Evolutionary conservation across 2,329 filamentous ascomycete genomes (phyloP).

Genomic region (Leptographium lundbergii): DNA sequence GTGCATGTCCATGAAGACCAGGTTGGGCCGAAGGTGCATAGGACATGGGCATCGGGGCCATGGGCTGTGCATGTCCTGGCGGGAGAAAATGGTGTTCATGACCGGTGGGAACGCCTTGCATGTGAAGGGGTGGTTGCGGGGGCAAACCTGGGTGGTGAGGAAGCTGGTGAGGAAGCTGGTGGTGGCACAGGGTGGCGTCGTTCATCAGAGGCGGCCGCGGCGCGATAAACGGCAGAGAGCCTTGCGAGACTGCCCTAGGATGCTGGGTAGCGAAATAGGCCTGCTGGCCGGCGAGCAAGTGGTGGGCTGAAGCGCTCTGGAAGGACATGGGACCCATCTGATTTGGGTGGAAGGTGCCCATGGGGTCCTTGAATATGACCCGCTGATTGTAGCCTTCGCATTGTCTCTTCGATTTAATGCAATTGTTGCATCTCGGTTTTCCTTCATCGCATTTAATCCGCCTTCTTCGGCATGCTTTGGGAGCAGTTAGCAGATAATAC

Average conservation of each 20-base stretch:
- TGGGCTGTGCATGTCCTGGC: background rate
- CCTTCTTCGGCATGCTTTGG: conserved; percentile 72
- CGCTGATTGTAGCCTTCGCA: conserved; percentile 78
- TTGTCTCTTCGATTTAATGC: conserved; percentile 70
- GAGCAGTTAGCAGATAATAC: conserved; percentile 8
- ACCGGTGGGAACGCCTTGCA: background rate
- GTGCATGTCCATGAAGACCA: background rate
- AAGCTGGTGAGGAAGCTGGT: background rate
- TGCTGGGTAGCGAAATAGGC: conserved; percentile 12
- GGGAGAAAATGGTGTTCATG: background rate
- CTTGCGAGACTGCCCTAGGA: background rate
- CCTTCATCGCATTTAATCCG: conserved; percentile 97
- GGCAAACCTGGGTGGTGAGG: background rate
- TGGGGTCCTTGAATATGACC: conserved; percentile 65
- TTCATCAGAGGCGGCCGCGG: background rate
- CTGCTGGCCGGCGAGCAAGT: conserved; percentile 29
- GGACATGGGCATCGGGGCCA: background rate
- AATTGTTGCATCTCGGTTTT: conserved; percentile 69
- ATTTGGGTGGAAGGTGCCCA: conserved; percentile 43
- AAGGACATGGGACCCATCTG: conserved; percentile 31
- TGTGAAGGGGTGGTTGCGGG: background rate
- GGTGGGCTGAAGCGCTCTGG: conserved; percentile 28
- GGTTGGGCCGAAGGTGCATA: background rate
- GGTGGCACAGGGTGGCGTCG: background rate
- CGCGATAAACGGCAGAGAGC: background rate